Percentiles rank a stretch among this genome's conserved stretches.
Conservation (phyloP, 2,329 filamentous ascomycete genomes). For the Thyridium curvatum region DNA sequence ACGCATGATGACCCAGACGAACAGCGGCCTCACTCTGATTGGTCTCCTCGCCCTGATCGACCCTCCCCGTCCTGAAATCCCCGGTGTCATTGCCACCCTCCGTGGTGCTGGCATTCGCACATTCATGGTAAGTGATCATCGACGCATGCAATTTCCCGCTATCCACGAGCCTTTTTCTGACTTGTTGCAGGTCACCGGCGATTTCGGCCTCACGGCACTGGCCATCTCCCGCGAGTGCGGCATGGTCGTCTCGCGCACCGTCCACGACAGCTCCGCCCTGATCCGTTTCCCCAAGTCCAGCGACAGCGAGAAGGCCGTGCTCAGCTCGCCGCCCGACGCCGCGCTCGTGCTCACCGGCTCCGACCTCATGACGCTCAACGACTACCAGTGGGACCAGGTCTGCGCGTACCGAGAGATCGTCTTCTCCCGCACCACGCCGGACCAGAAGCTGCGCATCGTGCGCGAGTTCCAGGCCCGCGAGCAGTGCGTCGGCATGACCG, state of each 20-base stretch:
- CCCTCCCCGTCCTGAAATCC: conserved; percentile 68
- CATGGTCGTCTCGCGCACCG: conserved; percentile 48
- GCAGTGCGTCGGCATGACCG: conserved; percentile 74
- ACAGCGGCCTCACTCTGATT: conserved; percentile 57
- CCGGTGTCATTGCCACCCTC: conserved; percentile 57
- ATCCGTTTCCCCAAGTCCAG: too few relatives aligned
- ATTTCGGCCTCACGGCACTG: conserved; percentile 68
- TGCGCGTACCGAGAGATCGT: conserved; percentile 65
- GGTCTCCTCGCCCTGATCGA: conserved; percentile 76
- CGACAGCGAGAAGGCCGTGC: not conserved
- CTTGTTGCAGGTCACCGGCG: too few relatives aligned
- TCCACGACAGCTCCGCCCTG: conserved; percentile 50
- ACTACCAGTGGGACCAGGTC: conserved; percentile 62
- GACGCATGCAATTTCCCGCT: too few relatives aligned
- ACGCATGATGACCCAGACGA: conserved; percentile 47
- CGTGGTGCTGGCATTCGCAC: conserved; percentile 67
- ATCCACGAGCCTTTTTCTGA: too few relatives aligned
- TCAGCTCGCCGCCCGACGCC: conserved; percentile 17
- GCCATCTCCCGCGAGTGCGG: conserved; percentile 68
- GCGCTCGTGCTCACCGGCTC: conserved; percentile 60
- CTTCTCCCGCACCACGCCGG: conserved; percentile 69
- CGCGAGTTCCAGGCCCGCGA: conserved; percentile 60
- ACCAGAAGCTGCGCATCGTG: conserved; percentile 77
- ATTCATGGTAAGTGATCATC: conserved; percentile 79
- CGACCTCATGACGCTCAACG: conserved; percentile 59